These are phyloP conservation scores for Globisporangium solare DNA, from an alignment of 352 stramenopile genomes.

Conservation along the genomic window DNA sequence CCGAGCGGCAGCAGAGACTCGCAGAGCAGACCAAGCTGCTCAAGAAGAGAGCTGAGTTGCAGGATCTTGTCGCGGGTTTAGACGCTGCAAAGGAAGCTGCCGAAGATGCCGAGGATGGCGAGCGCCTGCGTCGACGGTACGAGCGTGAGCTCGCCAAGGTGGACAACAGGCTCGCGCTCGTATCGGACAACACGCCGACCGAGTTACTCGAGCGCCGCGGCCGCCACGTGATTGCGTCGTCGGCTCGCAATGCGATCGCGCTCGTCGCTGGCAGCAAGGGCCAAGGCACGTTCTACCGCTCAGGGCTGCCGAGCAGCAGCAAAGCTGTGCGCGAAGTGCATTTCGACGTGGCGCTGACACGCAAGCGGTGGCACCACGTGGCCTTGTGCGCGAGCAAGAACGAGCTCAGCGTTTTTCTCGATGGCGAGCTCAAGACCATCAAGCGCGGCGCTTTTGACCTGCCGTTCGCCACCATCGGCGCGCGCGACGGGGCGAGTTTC, in stretches of 20 bases:
- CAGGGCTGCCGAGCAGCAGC: conserved; percentile 3
- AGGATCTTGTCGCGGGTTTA: conserved; percentile 22
- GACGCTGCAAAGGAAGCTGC: background rate
- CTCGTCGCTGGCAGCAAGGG: conserved; percentile 28
- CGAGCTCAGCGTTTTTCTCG: conserved; percentile 46
- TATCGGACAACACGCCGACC: conserved; percentile 43
- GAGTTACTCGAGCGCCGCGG: conserved; percentile 46
- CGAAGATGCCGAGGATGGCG: background rate
- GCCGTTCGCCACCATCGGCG: conserved; percentile 44
- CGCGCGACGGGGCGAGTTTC: conserved; percentile 36
- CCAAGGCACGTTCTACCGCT: conserved; percentile 39
- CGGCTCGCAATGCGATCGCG: conserved; percentile 42
- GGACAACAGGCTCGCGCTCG: conserved; percentile 45
- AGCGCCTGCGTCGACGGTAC: conserved; percentile 37
- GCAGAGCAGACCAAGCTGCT: conserved; percentile 56
- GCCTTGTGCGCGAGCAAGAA: conserved; percentile 42
- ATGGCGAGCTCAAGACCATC: conserved; percentile 33
- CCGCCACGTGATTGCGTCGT: conserved; percentile 62
- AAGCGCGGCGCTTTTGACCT: conserved; percentile 53
- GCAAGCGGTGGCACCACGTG: conserved; percentile 59
- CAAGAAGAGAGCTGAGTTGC: conserved; percentile 46
- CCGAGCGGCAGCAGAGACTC: conserved; percentile 32
- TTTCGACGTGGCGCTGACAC: conserved; percentile 36
- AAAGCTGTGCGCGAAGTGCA: conserved; percentile 37
- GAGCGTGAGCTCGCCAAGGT: conserved; percentile 59